A percentile compares a stretch with the other conserved stretches of the same genome.
These are phyloP conservation scores for Pseudogymnoascus sp. DNA, from an alignment of 2,329 filamentous ascomycete genomes.

Conservation along the genomic window DNA sequence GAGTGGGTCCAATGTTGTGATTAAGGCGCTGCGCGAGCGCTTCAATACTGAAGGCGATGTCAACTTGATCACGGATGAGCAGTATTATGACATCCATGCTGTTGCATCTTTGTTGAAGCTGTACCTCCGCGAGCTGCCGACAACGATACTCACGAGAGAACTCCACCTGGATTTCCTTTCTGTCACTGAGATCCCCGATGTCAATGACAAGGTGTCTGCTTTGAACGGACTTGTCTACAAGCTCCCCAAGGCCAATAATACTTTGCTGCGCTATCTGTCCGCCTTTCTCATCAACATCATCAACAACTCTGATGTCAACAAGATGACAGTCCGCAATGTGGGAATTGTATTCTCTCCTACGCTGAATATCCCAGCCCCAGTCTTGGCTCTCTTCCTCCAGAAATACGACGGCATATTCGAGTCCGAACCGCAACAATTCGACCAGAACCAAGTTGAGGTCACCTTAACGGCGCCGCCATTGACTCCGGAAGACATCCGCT, in stretches of 20 bases:
- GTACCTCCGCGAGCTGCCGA: slow-evolving; percentile 85
- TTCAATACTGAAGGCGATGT: slow-evolving; percentile 93
- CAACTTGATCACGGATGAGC: slow-evolving; percentile 70
- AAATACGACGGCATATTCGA: slow-evolving; percentile 85
- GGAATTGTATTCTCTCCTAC: slow-evolving; percentile 98
- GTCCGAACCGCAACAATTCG: slow-evolving; percentile 55
- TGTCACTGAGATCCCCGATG: slow-evolving; percentile 69
- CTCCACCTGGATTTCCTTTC: slow-evolving; percentile 81
- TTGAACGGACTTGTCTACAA: slow-evolving; percentile 71
- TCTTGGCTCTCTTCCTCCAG: slow-evolving; percentile 89
- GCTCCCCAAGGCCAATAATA: slow-evolving; percentile 71
- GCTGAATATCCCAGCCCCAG: slow-evolving; percentile 87
- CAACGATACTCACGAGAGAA: slow-evolving; percentile 83
- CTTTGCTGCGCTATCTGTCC: slow-evolving; percentile 74
- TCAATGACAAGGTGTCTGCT: slow-evolving; percentile 64
- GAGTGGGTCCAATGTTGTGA: slow-evolving; percentile 92
- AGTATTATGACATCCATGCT: slow-evolving; percentile 92
- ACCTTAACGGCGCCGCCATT: slow-evolving; percentile 32
- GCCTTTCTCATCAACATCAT: slow-evolving; percentile 88
- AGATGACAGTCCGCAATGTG: slow-evolving; percentile 97
- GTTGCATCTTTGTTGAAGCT: slow-evolving; percentile 90
- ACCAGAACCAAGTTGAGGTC: slow-evolving; percentile 43
- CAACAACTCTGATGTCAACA: slow-evolving; percentile 82
- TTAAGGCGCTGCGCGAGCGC: slow-evolving; percentile 80
- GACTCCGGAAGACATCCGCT: slow-evolving; percentile 50